These are phyloP conservation scores for Tremella mesenterica DNA, from an alignment of 768 basidiomycete genomes.

Conservation along the genomic window DNA sequence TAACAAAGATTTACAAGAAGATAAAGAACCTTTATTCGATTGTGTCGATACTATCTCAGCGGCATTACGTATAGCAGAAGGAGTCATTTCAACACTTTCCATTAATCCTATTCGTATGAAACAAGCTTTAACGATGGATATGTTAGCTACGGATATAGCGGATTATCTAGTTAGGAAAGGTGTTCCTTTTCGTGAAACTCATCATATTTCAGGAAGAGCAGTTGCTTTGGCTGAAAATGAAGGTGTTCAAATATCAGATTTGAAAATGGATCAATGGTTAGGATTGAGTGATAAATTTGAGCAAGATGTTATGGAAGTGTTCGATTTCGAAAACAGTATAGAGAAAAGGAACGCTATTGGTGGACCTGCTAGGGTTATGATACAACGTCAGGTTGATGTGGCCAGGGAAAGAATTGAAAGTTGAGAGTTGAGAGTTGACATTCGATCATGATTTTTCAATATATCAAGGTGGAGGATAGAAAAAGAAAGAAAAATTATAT, in stretches of 20 bases:
- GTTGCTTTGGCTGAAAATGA: constrained; percentile 86
- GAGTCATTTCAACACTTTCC: constrained; percentile 82
- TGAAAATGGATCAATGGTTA: constrained; percentile 72
- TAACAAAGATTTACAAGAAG: constrained; percentile 98
- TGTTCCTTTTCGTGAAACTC: constrained; percentile 96
- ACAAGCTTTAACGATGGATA: constrained; percentile 85
- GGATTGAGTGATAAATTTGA: constrained; percentile 65
- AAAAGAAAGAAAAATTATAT: too few relatives aligned
- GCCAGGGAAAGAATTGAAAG: constrained; percentile 57
- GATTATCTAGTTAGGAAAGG: constrained; percentile 99
- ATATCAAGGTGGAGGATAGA: too few relatives aligned
- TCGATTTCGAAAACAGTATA: constrained; percentile 91
- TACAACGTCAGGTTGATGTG: constrained; percentile 73
- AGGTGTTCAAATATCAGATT: constrained; percentile 68
- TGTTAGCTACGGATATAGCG: constrained; percentile 95
- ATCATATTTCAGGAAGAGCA: constrained; percentile 93
- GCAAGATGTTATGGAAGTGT: constrained; percentile 72
- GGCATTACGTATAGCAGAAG: constrained; percentile 84
- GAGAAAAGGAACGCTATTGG: constrained; percentile 88
- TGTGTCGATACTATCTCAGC: constrained; percentile 79
- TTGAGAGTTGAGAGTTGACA: too few relatives aligned
- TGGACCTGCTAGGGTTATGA: constrained; percentile 74
- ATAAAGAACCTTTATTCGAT: constrained; percentile 96
- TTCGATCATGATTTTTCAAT: too few relatives aligned
- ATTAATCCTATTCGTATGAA: constrained; percentile 85